phyloP scores from a whole-genome alignment of 2,329 filamentous ascomycete genomes.

The Stagonosporopsis chrysanthemi region DNA sequence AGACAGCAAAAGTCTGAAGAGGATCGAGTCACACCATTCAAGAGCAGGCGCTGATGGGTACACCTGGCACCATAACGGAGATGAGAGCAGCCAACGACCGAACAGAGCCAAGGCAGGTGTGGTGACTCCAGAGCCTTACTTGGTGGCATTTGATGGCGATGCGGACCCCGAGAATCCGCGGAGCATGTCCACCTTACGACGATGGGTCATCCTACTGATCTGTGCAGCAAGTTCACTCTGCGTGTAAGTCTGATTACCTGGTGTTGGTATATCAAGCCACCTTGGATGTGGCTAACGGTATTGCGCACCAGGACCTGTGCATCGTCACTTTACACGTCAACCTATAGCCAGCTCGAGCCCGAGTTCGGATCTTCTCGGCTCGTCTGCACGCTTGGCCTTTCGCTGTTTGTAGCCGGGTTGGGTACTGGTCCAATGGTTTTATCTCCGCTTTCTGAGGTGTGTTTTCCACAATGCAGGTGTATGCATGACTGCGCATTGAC shows the following conservation, averaged over 20 bases:
- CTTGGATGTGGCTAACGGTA: slow-evolving; percentile 10
- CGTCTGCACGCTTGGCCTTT: slow-evolving; percentile 81
- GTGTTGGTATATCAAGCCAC: not conserved
- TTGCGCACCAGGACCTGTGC: slow-evolving; percentile 71
- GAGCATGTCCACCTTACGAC: slow-evolving; percentile 69
- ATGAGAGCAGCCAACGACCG: slow-evolving; percentile 29
- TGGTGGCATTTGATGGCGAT: slow-evolving; percentile 79
- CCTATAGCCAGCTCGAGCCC: slow-evolving; percentile 76
- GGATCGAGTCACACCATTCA: slow-evolving; percentile 43
- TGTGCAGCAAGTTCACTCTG: slow-evolving; percentile 78
- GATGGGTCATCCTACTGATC: slow-evolving; percentile 81
- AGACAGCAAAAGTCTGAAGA: slow-evolving; percentile 26
- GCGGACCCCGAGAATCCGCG: slow-evolving; percentile 77
- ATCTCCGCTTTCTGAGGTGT: slow-evolving; percentile 59
- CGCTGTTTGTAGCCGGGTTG: slow-evolving; percentile 81
- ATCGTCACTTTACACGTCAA: slow-evolving; percentile 87
- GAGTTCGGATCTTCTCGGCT: slow-evolving; percentile 77
- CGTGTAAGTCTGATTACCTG: slow-evolving; percentile 69
- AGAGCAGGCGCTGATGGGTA: slow-evolving; percentile 50
- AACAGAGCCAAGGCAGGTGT: slow-evolving; percentile 31
- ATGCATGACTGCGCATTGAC: slow-evolving; percentile 6
- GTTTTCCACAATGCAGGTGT: slow-evolving; percentile 21
- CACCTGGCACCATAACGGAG: slow-evolving; percentile 42
- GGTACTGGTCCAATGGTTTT: slow-evolving; percentile 65
- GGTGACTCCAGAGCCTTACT: slow-evolving; percentile 55